Conservation (phyloP, 768 basidiomycete species). For the Auriscalpium orientale region DNA sequence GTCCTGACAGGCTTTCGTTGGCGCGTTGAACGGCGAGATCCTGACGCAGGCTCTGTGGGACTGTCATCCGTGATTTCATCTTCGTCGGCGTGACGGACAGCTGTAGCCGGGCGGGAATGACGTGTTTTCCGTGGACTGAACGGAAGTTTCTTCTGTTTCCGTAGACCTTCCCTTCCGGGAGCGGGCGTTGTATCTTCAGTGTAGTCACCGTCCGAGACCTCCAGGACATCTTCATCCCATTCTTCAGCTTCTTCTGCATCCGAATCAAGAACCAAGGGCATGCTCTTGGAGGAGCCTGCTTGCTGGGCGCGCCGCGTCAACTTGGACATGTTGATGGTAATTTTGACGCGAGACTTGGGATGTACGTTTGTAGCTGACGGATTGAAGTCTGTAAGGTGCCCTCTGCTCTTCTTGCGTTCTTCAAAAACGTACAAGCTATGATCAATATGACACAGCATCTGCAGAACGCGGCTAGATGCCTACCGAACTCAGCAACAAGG, state of each 20-base stretch:
- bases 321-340: constrained; percentile 25
- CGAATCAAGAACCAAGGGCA: constrained; percentile 4
- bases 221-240: constrained; percentile 20
- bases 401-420: constrained; percentile 41
- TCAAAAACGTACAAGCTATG: not conserved
- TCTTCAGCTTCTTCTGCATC: constrained; percentile 24
- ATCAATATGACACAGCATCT: not conserved
- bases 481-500: constrained; percentile 13
- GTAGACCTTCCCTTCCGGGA: constrained; percentile 9
- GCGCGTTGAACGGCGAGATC: constrained; percentile 44
- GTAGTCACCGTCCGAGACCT: constrained; percentile 3
- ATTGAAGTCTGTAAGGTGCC: constrained; percentile 46
- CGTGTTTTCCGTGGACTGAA: constrained; percentile 66
- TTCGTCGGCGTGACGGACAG: constrained; percentile 20
- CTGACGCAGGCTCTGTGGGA: constrained; percentile 8
- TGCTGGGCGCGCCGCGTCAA: constrained; percentile 15
- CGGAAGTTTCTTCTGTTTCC: constrained; percentile 34
- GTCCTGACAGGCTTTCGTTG: constrained; percentile 31
- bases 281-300: not conserved
- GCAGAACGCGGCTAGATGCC: not conserved
- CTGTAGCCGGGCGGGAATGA: constrained; percentile 24
- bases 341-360: constrained; percentile 46
- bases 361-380: constrained; percentile 54
- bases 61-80: constrained; percentile 26
- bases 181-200: not conserved